phyloP scores from a whole-genome alignment of 2,329 filamentous ascomycete genomes.

The Talaromyces marneffei region DNA sequence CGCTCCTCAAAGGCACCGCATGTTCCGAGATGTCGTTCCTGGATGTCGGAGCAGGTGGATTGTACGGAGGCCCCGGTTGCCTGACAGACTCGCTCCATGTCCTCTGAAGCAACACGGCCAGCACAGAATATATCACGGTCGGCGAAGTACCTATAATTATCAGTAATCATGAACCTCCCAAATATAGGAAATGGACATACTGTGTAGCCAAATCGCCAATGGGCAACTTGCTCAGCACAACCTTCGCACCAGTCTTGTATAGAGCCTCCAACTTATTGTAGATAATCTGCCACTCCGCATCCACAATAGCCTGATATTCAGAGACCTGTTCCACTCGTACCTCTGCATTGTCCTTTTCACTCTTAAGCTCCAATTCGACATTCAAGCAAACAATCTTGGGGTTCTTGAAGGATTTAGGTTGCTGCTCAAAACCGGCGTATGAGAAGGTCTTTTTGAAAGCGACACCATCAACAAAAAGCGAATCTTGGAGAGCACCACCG shows the following conservation, averaged over 20 bases:
- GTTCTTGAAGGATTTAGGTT: slow-evolving; percentile 89
- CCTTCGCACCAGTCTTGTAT: slow-evolving; percentile 90
- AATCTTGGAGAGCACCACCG: slow-evolving; percentile 91
- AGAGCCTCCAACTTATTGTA: slow-evolving; percentile 98
- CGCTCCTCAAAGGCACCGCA: slow-evolving; percentile 90
- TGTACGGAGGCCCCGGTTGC: slow-evolving; percentile 88
- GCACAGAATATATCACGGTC: slow-evolving; percentile 98
- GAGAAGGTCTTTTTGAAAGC: slow-evolving; percentile 99
- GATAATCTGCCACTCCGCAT: slow-evolving; percentile 99
- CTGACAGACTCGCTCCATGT: slow-evolving; percentile 93
- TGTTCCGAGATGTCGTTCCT: slow-evolving; percentile 78
- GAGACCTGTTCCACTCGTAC: slow-evolving; percentile 97
- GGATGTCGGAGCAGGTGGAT: slow-evolving; percentile 95
- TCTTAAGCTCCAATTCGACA: slow-evolving; percentile 96
- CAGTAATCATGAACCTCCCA: no score
- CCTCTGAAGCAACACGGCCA: slow-evolving; percentile 81
- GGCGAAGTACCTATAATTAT: slow-evolving; percentile 65
- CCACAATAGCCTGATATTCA: slow-evolving; percentile 98
- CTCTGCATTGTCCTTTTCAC: slow-evolving; percentile 98
- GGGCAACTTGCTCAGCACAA: slow-evolving; percentile 92
- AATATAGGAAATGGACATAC: slow-evolving; percentile 32
- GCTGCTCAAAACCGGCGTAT: slow-evolving; percentile 98
- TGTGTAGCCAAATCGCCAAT: slow-evolving; percentile 97
- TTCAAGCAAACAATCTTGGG: slow-evolving; percentile 97
- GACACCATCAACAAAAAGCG: slow-evolving; percentile 93